Evolutionary conservation across 805 yeast species (phyloP).

Genomic region (Ogataea naganishii): DNA sequence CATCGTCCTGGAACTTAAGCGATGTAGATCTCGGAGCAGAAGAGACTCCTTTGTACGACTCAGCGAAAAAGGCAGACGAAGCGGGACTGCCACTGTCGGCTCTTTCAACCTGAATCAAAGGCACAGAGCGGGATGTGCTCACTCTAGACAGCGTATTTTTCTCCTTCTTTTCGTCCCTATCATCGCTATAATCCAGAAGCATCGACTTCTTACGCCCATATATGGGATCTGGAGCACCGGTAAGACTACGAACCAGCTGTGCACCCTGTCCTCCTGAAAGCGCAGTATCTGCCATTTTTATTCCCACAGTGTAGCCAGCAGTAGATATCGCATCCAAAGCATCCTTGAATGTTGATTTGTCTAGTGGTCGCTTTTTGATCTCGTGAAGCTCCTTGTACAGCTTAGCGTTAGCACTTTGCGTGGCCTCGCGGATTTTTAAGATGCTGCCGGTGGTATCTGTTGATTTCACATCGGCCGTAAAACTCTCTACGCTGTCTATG

Average conservation of each 20-base stretch:
- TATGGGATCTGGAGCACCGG: constrained; percentile 29
- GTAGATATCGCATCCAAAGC: constrained; percentile 20
- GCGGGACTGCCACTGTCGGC: no score
- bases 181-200: constrained; percentile 15
- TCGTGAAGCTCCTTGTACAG: constrained; percentile 16
- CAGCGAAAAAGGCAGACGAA: no score
- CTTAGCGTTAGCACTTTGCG: constrained; percentile 15
- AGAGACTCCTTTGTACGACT: constrained; percentile 7
- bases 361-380: constrained; percentile 14
- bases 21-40: constrained; percentile 14
- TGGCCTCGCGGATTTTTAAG: constrained; percentile 14
- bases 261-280: constrained; percentile 28
- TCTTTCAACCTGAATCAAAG: constrained; percentile 7
- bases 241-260: constrained; percentile 29
- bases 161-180: background rate
- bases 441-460: constrained; percentile 6
- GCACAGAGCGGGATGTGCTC: no score
- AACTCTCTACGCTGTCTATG: constrained; percentile 1
- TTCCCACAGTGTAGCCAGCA: constrained; percentile 24
- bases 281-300: constrained; percentile 27
- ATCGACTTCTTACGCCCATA: constrained; percentile 19
- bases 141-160: no score
- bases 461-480: constrained; percentile 15
- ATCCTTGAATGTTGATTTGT: constrained; percentile 20
- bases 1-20: constrained; percentile 7